phyloP scores from a whole-genome alignment of 768 basidiomycete species.

The Phylloporus arenicola region DNA sequence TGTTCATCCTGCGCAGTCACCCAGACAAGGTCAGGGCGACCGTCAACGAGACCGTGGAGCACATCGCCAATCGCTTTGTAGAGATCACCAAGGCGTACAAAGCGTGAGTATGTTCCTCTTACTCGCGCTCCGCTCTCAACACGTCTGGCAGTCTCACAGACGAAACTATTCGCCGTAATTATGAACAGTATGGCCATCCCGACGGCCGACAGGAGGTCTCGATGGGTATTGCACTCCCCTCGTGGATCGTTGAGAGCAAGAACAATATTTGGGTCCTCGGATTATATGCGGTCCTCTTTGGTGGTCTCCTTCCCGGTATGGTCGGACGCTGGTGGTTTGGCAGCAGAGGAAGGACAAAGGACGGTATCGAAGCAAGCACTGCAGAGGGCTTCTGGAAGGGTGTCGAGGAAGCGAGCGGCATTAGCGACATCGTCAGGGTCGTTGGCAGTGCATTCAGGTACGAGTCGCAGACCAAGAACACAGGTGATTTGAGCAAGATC shows the following conservation, averaged over 20 bases:
- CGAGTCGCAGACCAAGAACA: conserved; percentile 40
- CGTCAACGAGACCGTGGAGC: conserved; percentile 79
- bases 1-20: conserved; percentile 51
- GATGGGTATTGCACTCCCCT: conserved; percentile 92
- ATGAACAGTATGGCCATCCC: conserved; percentile 85
- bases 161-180: conserved; percentile 86
- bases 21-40: conserved; percentile 92
- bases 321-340: conserved; percentile 99
- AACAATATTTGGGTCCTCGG: conserved; percentile 91
- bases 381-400: conserved; percentile 87
- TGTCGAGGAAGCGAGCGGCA: conserved; percentile 71
- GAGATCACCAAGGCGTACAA: conserved; percentile 98
- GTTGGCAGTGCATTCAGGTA: conserved; percentile 62
- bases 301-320: conserved; percentile 75
- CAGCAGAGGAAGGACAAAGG: conserved; percentile 82
- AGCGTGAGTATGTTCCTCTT: conserved; percentile 46
- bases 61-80: conserved; percentile 82
- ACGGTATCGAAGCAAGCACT: conserved; percentile 75
- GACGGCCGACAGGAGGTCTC: conserved; percentile 94
- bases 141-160: conserved; percentile 66
- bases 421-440: conserved; percentile 66
- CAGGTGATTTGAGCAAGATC: conserved; percentile 41
- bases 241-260: conserved; percentile 88
- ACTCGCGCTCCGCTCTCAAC: background rate
- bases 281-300: conserved; percentile 82